Conservation (phyloP, 225 moss, liverwort and hornwort genomes). For the Pleurozium schreberi region DNA sequence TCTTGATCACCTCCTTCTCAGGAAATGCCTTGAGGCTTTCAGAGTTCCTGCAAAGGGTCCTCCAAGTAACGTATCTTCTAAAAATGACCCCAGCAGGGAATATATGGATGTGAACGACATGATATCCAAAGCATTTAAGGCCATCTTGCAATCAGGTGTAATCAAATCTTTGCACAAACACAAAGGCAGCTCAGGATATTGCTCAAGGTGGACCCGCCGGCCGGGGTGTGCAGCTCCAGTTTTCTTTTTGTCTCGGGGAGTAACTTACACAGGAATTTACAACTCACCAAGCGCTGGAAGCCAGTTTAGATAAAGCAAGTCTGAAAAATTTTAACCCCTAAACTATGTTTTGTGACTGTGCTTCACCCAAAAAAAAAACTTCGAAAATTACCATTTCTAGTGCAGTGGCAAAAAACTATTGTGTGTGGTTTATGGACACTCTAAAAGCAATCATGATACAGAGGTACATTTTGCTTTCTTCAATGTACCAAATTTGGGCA, state of each 20-base stretch:
- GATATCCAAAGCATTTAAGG: neutral
- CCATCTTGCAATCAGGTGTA: neutral
- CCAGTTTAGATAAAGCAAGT: neutral
- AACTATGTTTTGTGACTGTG: neutral
- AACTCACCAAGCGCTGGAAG: neutral
- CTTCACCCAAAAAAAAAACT: too few relatives aligned
- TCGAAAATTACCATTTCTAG: too few relatives aligned
- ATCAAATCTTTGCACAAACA: neutral
- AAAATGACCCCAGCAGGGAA: neutral
- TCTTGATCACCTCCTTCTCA: neutral
- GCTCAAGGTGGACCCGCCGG: neutral
- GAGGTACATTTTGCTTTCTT: too few relatives aligned
- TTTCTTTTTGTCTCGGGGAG: neutral
- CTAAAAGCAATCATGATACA: too few relatives aligned
- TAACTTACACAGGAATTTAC: neutral
- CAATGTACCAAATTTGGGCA: accelerated
- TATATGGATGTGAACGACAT: neutral
- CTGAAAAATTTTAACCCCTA: neutral
- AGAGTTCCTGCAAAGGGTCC: neutral
- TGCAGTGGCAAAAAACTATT: neutral
- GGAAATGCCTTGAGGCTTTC: neutral
- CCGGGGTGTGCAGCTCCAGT: neutral
- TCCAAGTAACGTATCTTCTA: neutral
- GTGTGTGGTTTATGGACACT: neutral
- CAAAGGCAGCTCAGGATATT: neutral